These are phyloP conservation scores for Pseudocercospora musae DNA, from an alignment of 2,329 filamentous ascomycete genomes.

Conservation along the genomic window DNA sequence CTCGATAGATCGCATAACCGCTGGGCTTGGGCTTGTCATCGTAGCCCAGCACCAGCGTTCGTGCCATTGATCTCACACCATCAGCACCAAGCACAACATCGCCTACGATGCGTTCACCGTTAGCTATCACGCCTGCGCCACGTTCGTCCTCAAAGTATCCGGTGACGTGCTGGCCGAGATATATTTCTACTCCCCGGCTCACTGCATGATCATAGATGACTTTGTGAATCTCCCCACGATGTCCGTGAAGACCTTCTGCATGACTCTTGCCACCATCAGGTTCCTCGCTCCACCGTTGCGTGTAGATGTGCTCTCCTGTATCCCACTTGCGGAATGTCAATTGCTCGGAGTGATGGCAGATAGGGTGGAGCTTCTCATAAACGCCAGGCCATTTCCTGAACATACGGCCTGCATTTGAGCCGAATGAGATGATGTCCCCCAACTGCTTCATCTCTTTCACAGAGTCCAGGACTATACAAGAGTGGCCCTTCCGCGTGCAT, in stretches of 20 bases:
- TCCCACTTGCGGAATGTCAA: constrained; percentile 31
- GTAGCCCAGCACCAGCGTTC: constrained; percentile 52
- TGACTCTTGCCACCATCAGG: constrained; percentile 32
- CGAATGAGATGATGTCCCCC: constrained; percentile 62
- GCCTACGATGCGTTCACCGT: constrained; percentile 39
- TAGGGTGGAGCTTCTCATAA: constrained; percentile 33
- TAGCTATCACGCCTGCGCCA: constrained; percentile 29
- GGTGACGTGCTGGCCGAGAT: constrained; percentile 30
- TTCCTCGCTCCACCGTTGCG: constrained; percentile 35
- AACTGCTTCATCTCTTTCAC: constrained; percentile 56
- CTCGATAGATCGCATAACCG: constrained; percentile 54
- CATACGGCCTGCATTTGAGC: constrained; percentile 59
- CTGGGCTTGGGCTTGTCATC: constrained; percentile 42
- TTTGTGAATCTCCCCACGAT: constrained; percentile 36
- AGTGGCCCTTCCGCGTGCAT: constrained; percentile 59
- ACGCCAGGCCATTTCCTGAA: constrained; percentile 55
- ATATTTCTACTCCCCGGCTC: constrained; percentile 28
- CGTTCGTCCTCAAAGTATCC: constrained; percentile 32
- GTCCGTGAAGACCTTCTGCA: constrained; percentile 27
- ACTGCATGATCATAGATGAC: constrained; percentile 34
- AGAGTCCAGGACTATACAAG: constrained; percentile 57
- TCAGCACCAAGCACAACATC: constrained; percentile 54
- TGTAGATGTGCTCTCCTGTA: constrained; percentile 32
- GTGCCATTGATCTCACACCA: constrained; percentile 51
- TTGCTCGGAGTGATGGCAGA: constrained; percentile 32